Evolutionary conservation across 2,329 filamentous ascomycete species (phyloP), one percentile per base, ranked within the genome.

Genomic region (Sporothrix mexicana): DNA sequence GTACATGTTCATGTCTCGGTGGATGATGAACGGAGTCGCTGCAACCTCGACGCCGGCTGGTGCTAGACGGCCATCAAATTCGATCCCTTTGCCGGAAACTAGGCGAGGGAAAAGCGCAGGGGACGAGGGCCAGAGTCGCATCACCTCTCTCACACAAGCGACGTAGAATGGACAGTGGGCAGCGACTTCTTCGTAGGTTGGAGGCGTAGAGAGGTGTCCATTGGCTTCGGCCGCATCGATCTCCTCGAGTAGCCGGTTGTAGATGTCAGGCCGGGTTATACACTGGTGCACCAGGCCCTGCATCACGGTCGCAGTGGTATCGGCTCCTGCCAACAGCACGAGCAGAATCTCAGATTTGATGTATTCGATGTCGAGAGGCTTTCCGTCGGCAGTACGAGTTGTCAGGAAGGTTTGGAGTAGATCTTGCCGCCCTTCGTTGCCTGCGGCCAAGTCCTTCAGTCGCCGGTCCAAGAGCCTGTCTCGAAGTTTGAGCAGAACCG

Each of bases 21-120:
- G 88, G n/a, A 92, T 80, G 0, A 90, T 87, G 85, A 86, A 90
- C 0, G 88, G 84, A 74, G 86, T 89, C 78, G 86, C 88, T 8
- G 88, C 88, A 1, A 90, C 84, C 72, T 88, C 87, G 0, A 87
- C 87, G 1, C 88, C 88, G 1, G 84, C 87, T 0, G 86, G 85
- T 3, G 91, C 71, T 57, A 73, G 76, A n/a, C 77, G 66, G 0
- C 75, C 76, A 41, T 77, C 74, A 2, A 80, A 72, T 4, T 73
- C 70, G 0, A 76, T 57, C 0, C 72, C 72, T 0, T 74, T 61
- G 0, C 61, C 71, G 10, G 74, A 74, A 1, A 62, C 72, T 15
- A 76, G 53, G 72, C 73, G 76, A 5, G 74, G 66, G 2, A 78
- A 70, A 6, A 76, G 71, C 47, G 76, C 76, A 10, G 76, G 74